Base-by-base conservation (phyloP, 331 rosid species). In the Rosa hybrid region DNA sequence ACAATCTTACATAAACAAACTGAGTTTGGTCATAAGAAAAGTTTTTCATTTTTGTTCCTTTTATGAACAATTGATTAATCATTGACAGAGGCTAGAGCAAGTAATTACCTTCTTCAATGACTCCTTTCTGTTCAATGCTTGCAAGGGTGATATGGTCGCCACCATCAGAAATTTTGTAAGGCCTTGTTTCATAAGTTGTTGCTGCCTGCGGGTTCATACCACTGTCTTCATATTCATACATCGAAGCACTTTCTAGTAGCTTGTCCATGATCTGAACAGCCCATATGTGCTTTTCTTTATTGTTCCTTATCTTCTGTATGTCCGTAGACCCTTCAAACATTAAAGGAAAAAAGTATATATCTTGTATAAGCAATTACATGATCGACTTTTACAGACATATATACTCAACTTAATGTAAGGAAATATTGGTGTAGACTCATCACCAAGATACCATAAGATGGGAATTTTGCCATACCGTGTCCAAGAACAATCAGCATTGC, bases 271-370 rank as follows among this genome's bases (percentile, higher is more conserved):
- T 39, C 75, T 85, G 85, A 18, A 20, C 59, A 17, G 89, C 71
- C 94, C 88, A 83, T 8, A 16, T 72, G 83, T 90, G 92, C 57
- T 87, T 87, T 76, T 80, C 73, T 83, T 88, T 90, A 81, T 75
- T 85, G 1, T 41, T 21, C 0, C 60, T 14, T 70, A 90, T 85
- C 81, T 46, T 85, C 6, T 5, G 63, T 21, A 88, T 51, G 6
- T 8, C 45, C 4, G 11, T 38, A 2, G 51, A 68, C 62, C 90
- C 94, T 86, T 71, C 62, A 44, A 41, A 59, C 8, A 76, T 57
- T 11, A 0, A 45, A 62, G 25, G 27, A 16, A 75, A 75, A 62
- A 65, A 25, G n/a, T 27, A 65, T 16, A 65, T 30, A 56, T 56
- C 4, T 56, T 56, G 10, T 2, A 56, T 2, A 56, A 9, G 11